Evolutionary conservation across 495 filamentous ascomycete species (phyloP).

Genomic region (Hyaloscypha variabilis): DNA sequence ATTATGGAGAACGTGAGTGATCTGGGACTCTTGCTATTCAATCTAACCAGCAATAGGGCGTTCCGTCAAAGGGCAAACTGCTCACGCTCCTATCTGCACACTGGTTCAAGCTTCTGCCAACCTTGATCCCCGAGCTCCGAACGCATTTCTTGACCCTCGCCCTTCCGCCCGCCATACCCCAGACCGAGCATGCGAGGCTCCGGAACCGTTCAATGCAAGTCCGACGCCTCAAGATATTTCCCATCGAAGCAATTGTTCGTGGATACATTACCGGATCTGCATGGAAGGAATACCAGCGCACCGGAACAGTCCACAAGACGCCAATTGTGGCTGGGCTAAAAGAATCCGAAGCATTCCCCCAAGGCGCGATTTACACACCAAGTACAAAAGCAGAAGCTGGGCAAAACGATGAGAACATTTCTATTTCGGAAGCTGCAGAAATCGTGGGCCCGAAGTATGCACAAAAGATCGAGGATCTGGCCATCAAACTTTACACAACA

Average conservation of each 20-base stretch:
- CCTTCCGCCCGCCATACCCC: constrained; percentile 59
- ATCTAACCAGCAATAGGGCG: constrained; percentile 51
- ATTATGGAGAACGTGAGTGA: constrained; percentile 38
- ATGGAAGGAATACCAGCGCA: constrained; percentile 78
- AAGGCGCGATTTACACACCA: constrained; percentile 80
- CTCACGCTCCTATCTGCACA: constrained; percentile 81
- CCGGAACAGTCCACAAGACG: constrained; percentile 82
- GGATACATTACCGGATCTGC: constrained; percentile 94
- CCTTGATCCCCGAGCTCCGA: constrained; percentile 65
- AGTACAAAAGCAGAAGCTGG: constrained; percentile 88
- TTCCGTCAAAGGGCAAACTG: constrained; percentile 81
- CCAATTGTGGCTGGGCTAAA: constrained; percentile 64
- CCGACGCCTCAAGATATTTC: constrained; percentile 74
- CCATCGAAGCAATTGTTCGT: constrained; percentile 89
- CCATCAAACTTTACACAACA: constrained; percentile 71
- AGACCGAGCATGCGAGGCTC: constrained; percentile 52
- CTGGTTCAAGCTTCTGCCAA: constrained; percentile 79
- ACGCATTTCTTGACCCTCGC: constrained; percentile 76
- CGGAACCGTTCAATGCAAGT: constrained; percentile 82
- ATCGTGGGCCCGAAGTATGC: constrained; percentile 79
- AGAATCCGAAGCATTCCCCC: constrained; percentile 73
- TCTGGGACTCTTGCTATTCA: not conserved
- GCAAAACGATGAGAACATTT: constrained; percentile 89
- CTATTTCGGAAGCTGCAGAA: constrained; percentile 64
- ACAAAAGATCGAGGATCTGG: constrained; percentile 70